Evolutionary conservation across 148 eudicot species (phyloP), one percentile per base, ranked within the genome.

Genomic region (Fagopyrum tataricum): DNA sequence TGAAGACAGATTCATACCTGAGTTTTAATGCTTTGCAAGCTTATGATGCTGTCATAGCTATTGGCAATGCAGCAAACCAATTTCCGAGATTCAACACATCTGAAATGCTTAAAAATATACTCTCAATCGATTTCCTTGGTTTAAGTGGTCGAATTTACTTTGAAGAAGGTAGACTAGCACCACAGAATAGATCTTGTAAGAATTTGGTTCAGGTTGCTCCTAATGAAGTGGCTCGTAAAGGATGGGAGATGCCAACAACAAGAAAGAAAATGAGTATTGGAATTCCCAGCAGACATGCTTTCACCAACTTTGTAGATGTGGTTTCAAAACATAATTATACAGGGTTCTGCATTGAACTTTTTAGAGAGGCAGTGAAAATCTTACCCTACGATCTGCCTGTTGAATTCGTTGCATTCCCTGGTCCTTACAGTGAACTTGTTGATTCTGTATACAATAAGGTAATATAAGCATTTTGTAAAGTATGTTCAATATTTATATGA

Each of bases 211-310:
- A 79, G 37, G 51, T 85, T 2, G 26, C 70, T 6, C 58, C 64
- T 44, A 14, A 17, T 10, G 77, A 75, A 0, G 48, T 23, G 17
- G 10, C 53, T 0, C 90, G 86, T 0, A 87, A 84, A 72, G 90
- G 90, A 70, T 84, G 90, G 90, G 76, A 70, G 23, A 87, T 87
- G 90, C 87, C 86, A 2, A 84, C 71, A n/a, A 26, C 47, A 6
- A 21, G 70, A 20, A 76, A 72, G 21, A 48, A 31, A 11, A 43
- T 87, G 82, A 82, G 26, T 69, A 80, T 87, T 64, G 90, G 81
- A 42, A 77, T 87, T 68, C 90, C 87, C 0, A 79, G 71, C 14
- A 49, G 13, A 2, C 64, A 82, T 40, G 21, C 68, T 4, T 84
- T 84, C 44, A 76, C 73, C 8, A 82, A 77, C 44, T 78, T 82